Evolutionary conservation across 108 stramenopile species (phyloP), one percentile per base, ranked within the genome.

Genomic region (Fragilaria crotonensis): DNA sequence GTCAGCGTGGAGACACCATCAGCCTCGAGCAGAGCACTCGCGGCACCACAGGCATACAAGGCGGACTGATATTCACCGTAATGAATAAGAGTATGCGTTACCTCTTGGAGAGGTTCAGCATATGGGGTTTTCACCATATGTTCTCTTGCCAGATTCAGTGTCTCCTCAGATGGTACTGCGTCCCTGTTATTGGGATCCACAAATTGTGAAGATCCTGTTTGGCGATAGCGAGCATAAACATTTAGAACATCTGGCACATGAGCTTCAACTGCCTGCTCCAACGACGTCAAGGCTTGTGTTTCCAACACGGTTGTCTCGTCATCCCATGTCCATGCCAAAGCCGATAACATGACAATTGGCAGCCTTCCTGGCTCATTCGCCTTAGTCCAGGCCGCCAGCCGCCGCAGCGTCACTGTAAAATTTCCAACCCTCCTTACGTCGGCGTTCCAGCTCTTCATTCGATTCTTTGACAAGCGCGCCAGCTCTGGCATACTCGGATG

Each of bases 211-310:
- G 29, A 47, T n/a, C 90, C 90, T 32, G 83, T 86, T 60, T 85
- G 77, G 21, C 90, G 83, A 66, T 88, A 89, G n/a, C 84, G 50
- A 17, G 60, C 46, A 48, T 84, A 83, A 2, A 70, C 71, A 64
- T 92, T 92, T 52, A 92, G 51, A 20, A 78, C 76, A 71, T 92
- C 90, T 4, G 86, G 86, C 1, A 88, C 84, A 62, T 78, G 77
- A 9, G 69, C 57, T 67, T 92, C 90, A 19, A 92, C 66, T 0
- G 87, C 80, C 61, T 75, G 82, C 49, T 92, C 90, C 31, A 89
- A 58, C 2, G 69, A 71, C 25, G 29, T 23, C 66, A 92, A 56
- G n/a, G 85, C 83, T 36, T 72, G 51, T 26, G 66, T 71, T 9
- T 76, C 60, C 32, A 87, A 45, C 2, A 59, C 20, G 11, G 50